A percentile compares a stretch with the other conserved stretches of the same genome.
Conservation (phyloP, 2,329 filamentous ascomycete genomes). For the Grosmannia clavigera region DNA sequence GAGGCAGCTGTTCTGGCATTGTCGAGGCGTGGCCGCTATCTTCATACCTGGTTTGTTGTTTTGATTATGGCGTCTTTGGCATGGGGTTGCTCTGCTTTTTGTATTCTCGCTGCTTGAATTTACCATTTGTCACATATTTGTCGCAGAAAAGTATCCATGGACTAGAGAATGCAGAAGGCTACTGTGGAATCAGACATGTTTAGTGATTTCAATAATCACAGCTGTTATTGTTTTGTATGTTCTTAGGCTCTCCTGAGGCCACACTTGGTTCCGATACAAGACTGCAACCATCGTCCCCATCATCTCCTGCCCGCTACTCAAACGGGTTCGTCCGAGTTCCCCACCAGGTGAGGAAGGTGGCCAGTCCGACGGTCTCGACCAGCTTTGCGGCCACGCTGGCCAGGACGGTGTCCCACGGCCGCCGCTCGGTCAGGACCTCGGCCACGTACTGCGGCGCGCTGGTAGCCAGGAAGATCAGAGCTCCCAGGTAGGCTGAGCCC, state of each 20-base stretch:
- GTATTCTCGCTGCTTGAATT: neutral
- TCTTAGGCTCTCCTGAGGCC: neutral
- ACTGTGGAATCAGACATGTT: neutral
- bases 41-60: neutral
- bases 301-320: conserved; percentile 41
- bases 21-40: neutral
- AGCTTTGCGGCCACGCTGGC: conserved; percentile 74
- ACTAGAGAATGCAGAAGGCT: neutral
- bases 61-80: neutral
- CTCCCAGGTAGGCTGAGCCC: conserved; percentile 87
- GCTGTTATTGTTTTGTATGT: neutral
- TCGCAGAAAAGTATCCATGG: neutral
- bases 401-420: conserved; percentile 78
- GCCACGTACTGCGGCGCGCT: conserved; percentile 81
- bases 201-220: too few relatives aligned
- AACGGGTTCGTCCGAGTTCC: conserved; percentile 91
- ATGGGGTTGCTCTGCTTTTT: neutral
- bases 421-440: conserved; percentile 83
- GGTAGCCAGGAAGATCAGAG: conserved; percentile 82
- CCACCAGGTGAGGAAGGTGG: conserved; percentile 93
- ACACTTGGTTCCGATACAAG: neutral
- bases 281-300: neutral
- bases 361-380: conserved; percentile 86
- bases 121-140: neutral
- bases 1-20: neutral